Base-by-base conservation (phyloP, 2,329 filamentous ascomycete species). In the Fusarium sp. region DNA sequence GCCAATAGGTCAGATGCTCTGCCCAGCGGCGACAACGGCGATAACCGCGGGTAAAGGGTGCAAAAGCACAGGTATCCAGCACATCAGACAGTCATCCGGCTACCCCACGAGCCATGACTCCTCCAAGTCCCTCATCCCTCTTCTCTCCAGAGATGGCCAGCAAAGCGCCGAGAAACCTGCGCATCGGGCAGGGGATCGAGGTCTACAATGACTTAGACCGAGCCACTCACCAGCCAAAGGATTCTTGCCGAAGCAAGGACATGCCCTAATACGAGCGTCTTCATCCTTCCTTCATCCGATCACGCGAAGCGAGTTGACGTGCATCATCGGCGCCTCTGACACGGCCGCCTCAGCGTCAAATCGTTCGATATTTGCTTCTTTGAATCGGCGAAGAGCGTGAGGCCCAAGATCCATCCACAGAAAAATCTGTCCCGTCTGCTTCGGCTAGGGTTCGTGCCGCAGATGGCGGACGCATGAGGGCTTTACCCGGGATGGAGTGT, bases 301-400 rank as follows among this genome's bases (percentile, higher is more conserved):
- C 45, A 63, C 54, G 37, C 54, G 54, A 65, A 54, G 62, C 27
- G 43, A 65, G 56, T 50, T 67, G 56, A 63, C 43, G 57, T 61
- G 70, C 71, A 74, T 65, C 63, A 65, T 71, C 60, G 65, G 56
- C 60, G 57, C 27, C 52, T 64, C 35, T 22, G 58, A 54, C 37
- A 54, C 71, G 65, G 64, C 37, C 50, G 22, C 31, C 39, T 22
- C 39, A 27, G 61, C 64, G 24, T 59, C 45, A 50, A 56, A 68
- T 66, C 57, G 65, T 66, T 67, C 68, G 68, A 72, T 65, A 39
- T 35, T 65, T 70, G 65, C 67, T 71, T 77, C 58, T 64, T 65
- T 62, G 20, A 57, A 43, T 37, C 48, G 65, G 48, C 43, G 8
- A 54, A 52, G 8, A 58, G 20, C 10, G 33, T 11, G 31, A 22